Conservation (phyloP, 495 filamentous ascomycete genomes). For the Xylaria bambusicola region DNA sequence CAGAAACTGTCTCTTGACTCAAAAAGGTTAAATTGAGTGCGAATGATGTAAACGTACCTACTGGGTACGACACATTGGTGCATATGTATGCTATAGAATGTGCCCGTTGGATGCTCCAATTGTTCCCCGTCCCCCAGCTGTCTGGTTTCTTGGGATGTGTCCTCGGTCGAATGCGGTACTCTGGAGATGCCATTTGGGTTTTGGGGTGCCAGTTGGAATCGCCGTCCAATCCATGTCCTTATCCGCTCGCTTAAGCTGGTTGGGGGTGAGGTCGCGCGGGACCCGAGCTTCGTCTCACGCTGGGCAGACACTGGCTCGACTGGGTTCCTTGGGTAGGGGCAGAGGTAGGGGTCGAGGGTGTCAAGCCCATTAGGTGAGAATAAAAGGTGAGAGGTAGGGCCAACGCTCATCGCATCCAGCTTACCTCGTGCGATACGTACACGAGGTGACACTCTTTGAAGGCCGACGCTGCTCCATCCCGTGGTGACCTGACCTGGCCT, state of each 20-base stretch:
- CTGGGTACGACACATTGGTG: too few relatives aligned
- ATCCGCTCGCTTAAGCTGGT: constrained; percentile 4
- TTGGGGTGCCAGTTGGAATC: constrained; percentile 2
- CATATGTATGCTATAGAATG: background rate
- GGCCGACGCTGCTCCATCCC: too few relatives aligned
- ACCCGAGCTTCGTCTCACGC: constrained; percentile 9
- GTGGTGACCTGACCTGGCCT: too few relatives aligned
- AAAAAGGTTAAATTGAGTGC: too few relatives aligned
- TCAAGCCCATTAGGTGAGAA: background rate
- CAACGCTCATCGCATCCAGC: background rate
- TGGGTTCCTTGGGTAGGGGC: constrained; percentile 2
- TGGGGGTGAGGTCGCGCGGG: background rate
- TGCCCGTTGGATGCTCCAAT: background rate
- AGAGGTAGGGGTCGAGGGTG: constrained; percentile 1
- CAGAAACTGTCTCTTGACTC: background rate
- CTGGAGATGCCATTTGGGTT: background rate
- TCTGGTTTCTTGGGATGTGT: too few relatives aligned
- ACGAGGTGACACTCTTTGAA: too few relatives aligned
- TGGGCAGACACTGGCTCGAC: background rate
- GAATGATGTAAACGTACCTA: too few relatives aligned
- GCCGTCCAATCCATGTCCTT: constrained; percentile 11
- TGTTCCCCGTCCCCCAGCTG: background rate
- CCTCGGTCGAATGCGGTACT: background rate
- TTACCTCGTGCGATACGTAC: background rate
- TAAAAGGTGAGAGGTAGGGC: constrained; percentile 2